phyloP scores from a whole-genome alignment of 345 rosid genomes.

The Erucastrum elatum region DNA sequence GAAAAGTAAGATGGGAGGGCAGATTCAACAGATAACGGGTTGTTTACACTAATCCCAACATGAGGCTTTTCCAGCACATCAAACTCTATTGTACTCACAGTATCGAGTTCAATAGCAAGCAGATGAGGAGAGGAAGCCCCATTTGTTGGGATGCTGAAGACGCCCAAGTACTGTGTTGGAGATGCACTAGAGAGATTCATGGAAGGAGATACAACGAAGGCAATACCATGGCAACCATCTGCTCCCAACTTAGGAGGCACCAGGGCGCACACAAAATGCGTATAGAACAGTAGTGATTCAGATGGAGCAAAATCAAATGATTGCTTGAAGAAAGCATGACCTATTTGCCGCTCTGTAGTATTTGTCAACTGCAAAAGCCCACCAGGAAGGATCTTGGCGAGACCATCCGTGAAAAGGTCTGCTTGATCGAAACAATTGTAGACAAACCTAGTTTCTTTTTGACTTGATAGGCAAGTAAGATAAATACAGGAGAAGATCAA shows the following conservation, averaged over 20 bases:
- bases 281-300: conserved; percentile 23
- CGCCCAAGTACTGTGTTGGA: conserved; percentile 41
- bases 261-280: conserved; percentile 48
- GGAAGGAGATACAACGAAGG: conserved; percentile 43
- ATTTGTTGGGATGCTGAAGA: conserved; percentile 39
- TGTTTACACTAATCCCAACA: conserved; percentile 45
- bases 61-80: conserved; percentile 42
- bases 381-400: conserved; percentile 37
- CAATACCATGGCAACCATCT: conserved; percentile 53
- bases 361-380: conserved; percentile 59
- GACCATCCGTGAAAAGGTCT: conserved; percentile 36
- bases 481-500: conserved; percentile 6
- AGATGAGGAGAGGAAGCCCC: conserved; percentile 45
- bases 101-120: conserved; percentile 59
- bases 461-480: conserved; percentile 19
- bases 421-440: conserved; percentile 43
- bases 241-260: conserved; percentile 40
- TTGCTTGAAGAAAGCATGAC: conserved; percentile 48
- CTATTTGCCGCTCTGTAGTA: conserved; percentile 32
- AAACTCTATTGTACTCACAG: conserved; percentile 39
- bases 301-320: conserved; percentile 38
- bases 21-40: conserved; percentile 11
- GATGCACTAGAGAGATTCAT: conserved; percentile 17
- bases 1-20: conserved; percentile 8
- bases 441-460: conserved; percentile 32